Base-by-base conservation (phyloP, 2,329 filamentous ascomycete genomes). In the Fusarium pseudoanthophilum region DNA sequence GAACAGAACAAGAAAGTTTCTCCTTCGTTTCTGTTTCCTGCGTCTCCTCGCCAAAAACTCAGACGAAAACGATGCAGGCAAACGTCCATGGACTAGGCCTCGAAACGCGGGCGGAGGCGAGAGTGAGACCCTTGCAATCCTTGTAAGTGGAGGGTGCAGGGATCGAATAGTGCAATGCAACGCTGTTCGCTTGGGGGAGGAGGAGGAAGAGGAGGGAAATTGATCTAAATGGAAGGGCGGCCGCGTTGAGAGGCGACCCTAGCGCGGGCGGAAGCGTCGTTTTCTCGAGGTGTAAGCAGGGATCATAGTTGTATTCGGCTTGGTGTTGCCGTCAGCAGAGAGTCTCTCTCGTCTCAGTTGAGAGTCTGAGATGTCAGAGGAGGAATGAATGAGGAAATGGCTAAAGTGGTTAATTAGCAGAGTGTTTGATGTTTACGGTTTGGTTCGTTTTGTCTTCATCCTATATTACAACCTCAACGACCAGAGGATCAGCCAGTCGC, bases 191-290 rank as follows among this genome's bases (percentile, higher is more conserved):
- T 73, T 73, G 58, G 58, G n/a, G 46, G 20, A 15, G 42, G 43
- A n/a, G 49, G 15, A 32, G 4, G 39, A 14, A 20, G 42, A 26
- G 32, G 43, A 36, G 36, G 39, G 37, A 42, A 45, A 51, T 43
- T 43, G 21, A 67, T 67, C 26, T 72, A 69, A 69, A 53, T 68
- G 71, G 71, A 49, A 72, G 71, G 71, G 56, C 67, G 71, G 71
- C 71, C 71, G 71, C 71, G 60, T 72, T 61, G 51, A 56, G 60
- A 74, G 43, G 71, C 63, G 71, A 72, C 71, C 71, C 71, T 74
- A 74, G 71, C 71, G 71, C 63, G 45, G 45, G 34, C 28, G 24
- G 34, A 58, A 24, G 26, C 28, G 39, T 43, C 32, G 24, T 40
- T 64, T 45, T 18, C 42, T 56, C 21, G 36, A 56, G 49, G 60